These are phyloP conservation scores for Paulinella micropora DNA, from an alignment of 78 protist species.

Conservation along the genomic window DNA sequence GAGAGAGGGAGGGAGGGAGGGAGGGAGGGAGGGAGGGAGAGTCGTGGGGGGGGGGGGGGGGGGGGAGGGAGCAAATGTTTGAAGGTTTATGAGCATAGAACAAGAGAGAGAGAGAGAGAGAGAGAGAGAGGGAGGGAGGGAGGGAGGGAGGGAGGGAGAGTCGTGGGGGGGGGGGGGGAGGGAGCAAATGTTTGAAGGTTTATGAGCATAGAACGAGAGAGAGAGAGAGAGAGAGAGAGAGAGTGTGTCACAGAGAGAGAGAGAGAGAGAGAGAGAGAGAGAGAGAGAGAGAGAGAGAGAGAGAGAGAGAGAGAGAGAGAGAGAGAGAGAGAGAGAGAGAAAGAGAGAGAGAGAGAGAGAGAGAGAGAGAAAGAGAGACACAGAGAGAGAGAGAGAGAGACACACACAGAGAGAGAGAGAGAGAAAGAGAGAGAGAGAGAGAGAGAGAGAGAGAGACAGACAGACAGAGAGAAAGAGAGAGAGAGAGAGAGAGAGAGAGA, in stretches of 20 bases:
- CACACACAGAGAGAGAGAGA: neutral
- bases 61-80: too few relatives aligned
- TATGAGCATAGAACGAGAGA: too few relatives aligned
- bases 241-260: neutral
- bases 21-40: too few relatives aligned
- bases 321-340: neutral
- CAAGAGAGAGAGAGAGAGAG: neutral
- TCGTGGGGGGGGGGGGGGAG: too few relatives aligned
- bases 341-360: neutral
- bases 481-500: too few relatives aligned
- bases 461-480: too few relatives aligned
- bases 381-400: neutral
- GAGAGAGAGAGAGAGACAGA: too few relatives aligned
- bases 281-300: neutral
- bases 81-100: too few relatives aligned
- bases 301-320: neutral
- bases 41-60: too few relatives aligned
- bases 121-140: neutral
- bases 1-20: neutral
- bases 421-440: neutral
- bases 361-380: too few relatives aligned
- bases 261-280: neutral
- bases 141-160: slow-evolving; percentile 6
- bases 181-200: too few relatives aligned
- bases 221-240: neutral